Evolutionary conservation across 306 rosid genomes (phyloP).

Genomic region (Leucaena leucocephala): DNA sequence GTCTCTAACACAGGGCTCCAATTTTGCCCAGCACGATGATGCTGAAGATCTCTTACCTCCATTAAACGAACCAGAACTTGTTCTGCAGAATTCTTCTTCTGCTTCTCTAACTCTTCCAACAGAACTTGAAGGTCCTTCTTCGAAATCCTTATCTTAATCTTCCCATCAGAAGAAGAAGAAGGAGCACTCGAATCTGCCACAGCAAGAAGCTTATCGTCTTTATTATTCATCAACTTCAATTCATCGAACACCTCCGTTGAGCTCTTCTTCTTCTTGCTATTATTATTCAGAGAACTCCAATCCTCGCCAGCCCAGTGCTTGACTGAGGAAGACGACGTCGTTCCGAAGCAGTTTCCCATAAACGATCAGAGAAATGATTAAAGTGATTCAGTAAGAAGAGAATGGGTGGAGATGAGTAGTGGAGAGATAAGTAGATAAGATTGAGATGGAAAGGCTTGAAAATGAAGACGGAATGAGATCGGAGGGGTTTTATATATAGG

Average conservation of each 20-base stretch:
- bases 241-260: slow-evolving; percentile 11
- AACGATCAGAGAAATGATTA: not conserved
- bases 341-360: slow-evolving; percentile 58
- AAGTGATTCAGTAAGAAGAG: not conserved
- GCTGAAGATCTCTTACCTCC: not conserved
- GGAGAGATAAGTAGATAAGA: not conserved
- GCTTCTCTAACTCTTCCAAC: slow-evolving; percentile 30
- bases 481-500: too few species aligned
- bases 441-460: not conserved
- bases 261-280: not conserved
- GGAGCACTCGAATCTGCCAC: not conserved
- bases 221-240: slow-evolving; percentile 9
- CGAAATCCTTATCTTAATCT: slow-evolving; percentile 60
- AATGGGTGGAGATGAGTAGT: not conserved
- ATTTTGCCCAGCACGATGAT: not conserved
- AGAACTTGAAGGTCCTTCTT: slow-evolving; percentile 58
- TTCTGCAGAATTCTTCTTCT: slow-evolving; percentile 39
- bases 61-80: slow-evolving; percentile 30
- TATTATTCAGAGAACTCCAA: slow-evolving; percentile 38
- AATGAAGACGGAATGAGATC: not conserved
- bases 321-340: slow-evolving; percentile 8
- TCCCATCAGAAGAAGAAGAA: slow-evolving; percentile 16
- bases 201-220: slow-evolving; percentile 22
- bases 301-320: slow-evolving; percentile 52
- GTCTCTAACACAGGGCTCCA: slow-evolving; percentile 4